Evolutionary conservation across 768 basidiomycete species (phyloP).

Genomic region (Russula dissimulans): DNA sequence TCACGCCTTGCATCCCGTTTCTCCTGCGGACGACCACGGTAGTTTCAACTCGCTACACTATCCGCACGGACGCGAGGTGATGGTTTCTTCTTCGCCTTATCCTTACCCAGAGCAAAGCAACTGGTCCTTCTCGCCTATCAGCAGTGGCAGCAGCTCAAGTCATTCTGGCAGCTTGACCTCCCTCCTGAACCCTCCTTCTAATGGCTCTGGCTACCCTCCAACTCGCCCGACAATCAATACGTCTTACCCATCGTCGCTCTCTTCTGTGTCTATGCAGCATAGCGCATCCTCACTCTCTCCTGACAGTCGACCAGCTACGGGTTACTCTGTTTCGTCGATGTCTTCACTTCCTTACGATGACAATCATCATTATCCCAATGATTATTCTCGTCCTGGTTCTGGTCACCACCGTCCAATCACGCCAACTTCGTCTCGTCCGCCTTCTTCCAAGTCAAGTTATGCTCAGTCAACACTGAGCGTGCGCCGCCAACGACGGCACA

Average conservation of each 20-base stretch:
- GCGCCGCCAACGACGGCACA: conserved; percentile 66
- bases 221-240: conserved; percentile 62
- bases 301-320: conserved; percentile 77
- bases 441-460: conserved; percentile 54
- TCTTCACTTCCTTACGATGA: conserved; percentile 54
- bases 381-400: conserved; percentile 68
- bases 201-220: conserved; percentile 36
- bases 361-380: conserved; percentile 31
- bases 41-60: conserved; percentile 33
- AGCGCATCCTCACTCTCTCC: conserved; percentile 68
- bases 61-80: conserved; percentile 27
- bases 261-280: conserved; percentile 40
- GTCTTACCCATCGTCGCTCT: conserved; percentile 41
- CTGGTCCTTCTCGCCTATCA: conserved; percentile 37
- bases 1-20: conserved; percentile 56
- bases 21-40: conserved; percentile 62
- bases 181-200: conserved; percentile 56
- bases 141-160: conserved; percentile 45
- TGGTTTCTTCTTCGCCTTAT: conserved; percentile 48
- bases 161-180: conserved; percentile 72
- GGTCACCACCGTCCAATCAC: conserved; percentile 58
- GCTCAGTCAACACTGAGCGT: conserved; percentile 51
- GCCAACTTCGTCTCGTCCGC: conserved; percentile 58
- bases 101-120: conserved; percentile 52
- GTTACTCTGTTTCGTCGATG: conserved; percentile 79